Evolutionary conservation across 1,139 yeast genomes (phyloP).

Genomic region (Kodamaea sp.): DNA sequence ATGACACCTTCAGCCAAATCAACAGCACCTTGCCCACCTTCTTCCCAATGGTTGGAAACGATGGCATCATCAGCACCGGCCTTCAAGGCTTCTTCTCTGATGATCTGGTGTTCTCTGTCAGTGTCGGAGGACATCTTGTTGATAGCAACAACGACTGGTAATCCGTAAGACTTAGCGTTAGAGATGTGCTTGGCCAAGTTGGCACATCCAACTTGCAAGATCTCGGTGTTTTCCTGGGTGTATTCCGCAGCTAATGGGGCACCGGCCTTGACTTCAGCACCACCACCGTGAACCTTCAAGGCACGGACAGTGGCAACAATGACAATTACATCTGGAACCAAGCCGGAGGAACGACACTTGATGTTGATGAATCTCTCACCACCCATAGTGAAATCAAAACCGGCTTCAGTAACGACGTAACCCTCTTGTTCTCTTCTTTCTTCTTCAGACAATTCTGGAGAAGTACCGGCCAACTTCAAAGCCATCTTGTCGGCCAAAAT

Average conservation of each 20-base stretch:
- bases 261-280: slow-evolving; percentile 97
- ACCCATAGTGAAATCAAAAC: slow-evolving; percentile 99
- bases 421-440: slow-evolving; percentile 70
- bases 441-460: slow-evolving; percentile 44
- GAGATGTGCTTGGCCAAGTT: slow-evolving; percentile 90
- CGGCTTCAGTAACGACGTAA: slow-evolving; percentile 95
- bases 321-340: slow-evolving; percentile 88
- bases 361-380: slow-evolving; percentile 97
- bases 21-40: slow-evolving; percentile 95
- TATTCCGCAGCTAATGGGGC: slow-evolving; percentile 86
- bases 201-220: slow-evolving; percentile 81
- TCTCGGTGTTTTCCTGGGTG: slow-evolving; percentile 80
- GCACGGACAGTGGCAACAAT: slow-evolving; percentile 98
- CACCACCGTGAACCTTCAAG: slow-evolving; percentile 96
- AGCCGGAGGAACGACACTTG: slow-evolving; percentile 92
- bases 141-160: slow-evolving; percentile 95
- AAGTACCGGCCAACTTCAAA: slow-evolving; percentile 74
- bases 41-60: slow-evolving; percentile 96
- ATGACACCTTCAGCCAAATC: slow-evolving; percentile 85
- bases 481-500: slow-evolving; percentile 78
- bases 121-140: slow-evolving; percentile 89
- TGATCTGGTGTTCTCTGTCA: slow-evolving; percentile 78
- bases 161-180: slow-evolving; percentile 83
- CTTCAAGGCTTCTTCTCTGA: slow-evolving; percentile 77
- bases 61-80: slow-evolving; percentile 98